Evolutionary conservation across 208 protist species (phyloP).

Genomic region (Trypanosoma conorhini): DNA sequence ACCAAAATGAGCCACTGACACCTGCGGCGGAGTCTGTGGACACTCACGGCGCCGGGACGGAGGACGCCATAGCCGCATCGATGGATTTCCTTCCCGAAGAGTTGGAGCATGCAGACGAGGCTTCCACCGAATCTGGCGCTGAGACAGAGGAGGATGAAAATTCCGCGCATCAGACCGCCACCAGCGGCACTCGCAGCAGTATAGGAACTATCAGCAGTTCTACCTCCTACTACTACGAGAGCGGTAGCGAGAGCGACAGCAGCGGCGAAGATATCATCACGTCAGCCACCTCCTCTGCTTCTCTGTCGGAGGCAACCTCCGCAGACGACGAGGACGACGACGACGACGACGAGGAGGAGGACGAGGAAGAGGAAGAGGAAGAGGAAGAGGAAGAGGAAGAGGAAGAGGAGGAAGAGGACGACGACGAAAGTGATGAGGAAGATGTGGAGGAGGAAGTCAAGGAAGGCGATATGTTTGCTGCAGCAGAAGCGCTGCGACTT

Average conservation of each 20-base stretch:
- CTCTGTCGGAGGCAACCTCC: neutral
- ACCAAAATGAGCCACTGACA: neutral
- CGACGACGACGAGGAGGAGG: conserved; percentile 12
- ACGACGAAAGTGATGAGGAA: conserved; percentile 12
- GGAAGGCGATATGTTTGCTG: conserved; percentile 16
- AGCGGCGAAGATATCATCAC: conserved; percentile 3
- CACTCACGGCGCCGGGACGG: neutral
- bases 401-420: conserved; percentile 19
- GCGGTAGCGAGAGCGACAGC: neutral
- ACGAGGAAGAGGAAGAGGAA: conserved; percentile 16
- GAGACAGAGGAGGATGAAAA: neutral
- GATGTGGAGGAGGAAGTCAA: conserved; percentile 16
- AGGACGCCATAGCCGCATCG: neutral
- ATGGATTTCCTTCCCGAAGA: conserved; percentile 1
- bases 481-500: conserved; percentile 17
- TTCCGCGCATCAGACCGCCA: neutral
- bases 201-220: neutral
- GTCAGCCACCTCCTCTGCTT: neutral
- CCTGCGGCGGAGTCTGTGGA: neutral
- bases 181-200: neutral
- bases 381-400: conserved; percentile 14
- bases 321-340: conserved; percentile 6
- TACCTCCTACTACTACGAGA: neutral
- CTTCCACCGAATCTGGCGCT: neutral
- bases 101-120: neutral